Conservation (phyloP, 179 eudicot genomes). For the Camellia oleifera region DNA sequence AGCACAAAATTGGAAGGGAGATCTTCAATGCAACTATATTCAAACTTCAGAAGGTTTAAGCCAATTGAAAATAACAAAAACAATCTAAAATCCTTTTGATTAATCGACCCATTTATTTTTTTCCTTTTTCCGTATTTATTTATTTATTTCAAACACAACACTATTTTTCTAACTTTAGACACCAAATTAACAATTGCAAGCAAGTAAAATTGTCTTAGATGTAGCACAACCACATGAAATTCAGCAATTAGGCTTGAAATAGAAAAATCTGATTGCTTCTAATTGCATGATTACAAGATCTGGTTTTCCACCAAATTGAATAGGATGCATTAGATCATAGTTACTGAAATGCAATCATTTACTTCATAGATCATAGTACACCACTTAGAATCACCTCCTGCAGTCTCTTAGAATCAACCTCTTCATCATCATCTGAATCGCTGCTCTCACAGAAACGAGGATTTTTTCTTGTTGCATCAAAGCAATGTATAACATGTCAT, state of each 20-base stretch:
- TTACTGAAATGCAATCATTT: neutral
- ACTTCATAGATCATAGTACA: neutral
- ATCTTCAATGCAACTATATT: too few relatives aligned
- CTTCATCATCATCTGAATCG: slow-evolving; percentile 92
- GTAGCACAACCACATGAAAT: neutral
- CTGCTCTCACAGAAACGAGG: slow-evolving; percentile 95
- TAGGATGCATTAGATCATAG: neutral
- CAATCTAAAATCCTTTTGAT: too few relatives aligned
- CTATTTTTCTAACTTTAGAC: too few relatives aligned
- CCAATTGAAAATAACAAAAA: too few relatives aligned
- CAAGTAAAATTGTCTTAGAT: too few relatives aligned
- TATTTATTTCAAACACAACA: too few relatives aligned
- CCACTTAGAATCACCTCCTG: slow-evolving; percentile 23
- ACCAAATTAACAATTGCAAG: too few relatives aligned
- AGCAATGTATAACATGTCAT: neutral
- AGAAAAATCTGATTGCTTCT: neutral
- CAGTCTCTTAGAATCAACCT: slow-evolving; percentile 59
- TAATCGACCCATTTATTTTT: too few relatives aligned
- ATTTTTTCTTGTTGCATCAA: slow-evolving; percentile 69
- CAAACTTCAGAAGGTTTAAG: too few relatives aligned
- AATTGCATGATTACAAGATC: neutral
- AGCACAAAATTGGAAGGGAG: too few relatives aligned
- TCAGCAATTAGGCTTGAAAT: neutral
- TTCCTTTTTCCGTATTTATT: too few relatives aligned
- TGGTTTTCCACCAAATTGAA: neutral